phyloP scores from a whole-genome alignment of 2,329 filamentous ascomycete species.

The Trichoderma sp. region DNA sequence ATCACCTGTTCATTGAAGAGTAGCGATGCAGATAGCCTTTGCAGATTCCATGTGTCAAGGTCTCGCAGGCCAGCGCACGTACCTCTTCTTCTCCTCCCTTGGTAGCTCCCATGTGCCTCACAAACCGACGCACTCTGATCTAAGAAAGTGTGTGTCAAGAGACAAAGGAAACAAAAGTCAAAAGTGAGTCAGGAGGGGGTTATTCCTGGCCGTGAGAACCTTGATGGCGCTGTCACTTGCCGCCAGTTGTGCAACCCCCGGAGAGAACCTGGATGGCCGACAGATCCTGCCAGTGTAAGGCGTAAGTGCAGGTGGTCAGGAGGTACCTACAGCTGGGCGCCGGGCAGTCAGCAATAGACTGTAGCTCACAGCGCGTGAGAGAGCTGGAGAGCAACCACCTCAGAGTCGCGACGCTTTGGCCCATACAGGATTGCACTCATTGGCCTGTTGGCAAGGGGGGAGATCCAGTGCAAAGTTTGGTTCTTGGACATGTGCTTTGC shows the following conservation, averaged over 20 bases:
- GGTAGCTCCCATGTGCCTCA: no score
- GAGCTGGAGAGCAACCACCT: no score
- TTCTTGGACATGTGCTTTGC: no score
- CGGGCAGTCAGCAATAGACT: no score
- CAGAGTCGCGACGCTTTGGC: no score
- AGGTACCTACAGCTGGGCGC: no score
- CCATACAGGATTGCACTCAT: no score
- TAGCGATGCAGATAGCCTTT: slow-evolving; percentile 8
- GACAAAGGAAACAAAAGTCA: neutral
- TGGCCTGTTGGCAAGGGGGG: no score
- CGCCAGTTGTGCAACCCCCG: neutral
- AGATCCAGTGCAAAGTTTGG: no score
- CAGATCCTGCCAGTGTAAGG: neutral
- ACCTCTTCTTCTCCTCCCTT: neutral
- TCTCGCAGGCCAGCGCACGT: neutral
- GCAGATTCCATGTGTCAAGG: neutral
- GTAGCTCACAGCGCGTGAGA: no score
- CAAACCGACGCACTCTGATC: neutral
- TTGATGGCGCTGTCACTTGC: slow-evolving; percentile 13
- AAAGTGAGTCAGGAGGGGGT: neutral
- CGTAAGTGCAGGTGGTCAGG: neutral
- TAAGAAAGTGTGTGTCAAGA: neutral
- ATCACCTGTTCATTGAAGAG: neutral
- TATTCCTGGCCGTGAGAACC: neutral
- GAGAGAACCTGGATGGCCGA: slow-evolving; percentile 26